These are phyloP conservation scores for Teratosphaeria destructans DNA, from an alignment of 2,329 filamentous ascomycete genomes.

Conservation along the genomic window DNA sequence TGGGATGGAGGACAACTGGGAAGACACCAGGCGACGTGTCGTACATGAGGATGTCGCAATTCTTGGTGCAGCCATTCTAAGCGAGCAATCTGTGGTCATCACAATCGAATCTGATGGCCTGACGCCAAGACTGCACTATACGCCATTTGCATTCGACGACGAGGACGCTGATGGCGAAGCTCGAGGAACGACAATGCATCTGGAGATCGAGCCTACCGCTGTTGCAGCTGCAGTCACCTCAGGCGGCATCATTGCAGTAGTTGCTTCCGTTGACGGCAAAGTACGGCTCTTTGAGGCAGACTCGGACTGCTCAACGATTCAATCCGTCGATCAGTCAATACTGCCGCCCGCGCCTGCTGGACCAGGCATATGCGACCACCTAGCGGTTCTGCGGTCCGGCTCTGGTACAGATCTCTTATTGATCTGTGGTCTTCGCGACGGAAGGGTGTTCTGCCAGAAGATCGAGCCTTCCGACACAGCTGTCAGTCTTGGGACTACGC, in stretches of 20 bases:
- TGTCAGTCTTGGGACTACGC: constrained; percentile 2
- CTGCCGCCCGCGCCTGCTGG: constrained; percentile 1
- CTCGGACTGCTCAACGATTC: not conserved
- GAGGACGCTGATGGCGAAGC: not conserved
- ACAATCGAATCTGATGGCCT: not conserved
- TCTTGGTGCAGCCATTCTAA: constrained; percentile 15
- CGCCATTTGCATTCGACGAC: not conserved
- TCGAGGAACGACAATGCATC: not conserved
- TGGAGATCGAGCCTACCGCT: not conserved
- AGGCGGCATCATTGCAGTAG: not conserved
- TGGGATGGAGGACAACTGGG: constrained; percentile 16
- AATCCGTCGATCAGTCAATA: not conserved
- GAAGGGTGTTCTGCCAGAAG: constrained; percentile 12
- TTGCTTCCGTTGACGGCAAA: not conserved
- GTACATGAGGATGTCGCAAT: constrained; percentile 9
- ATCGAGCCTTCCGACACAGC: constrained; percentile 4
- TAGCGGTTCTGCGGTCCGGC: constrained; percentile 10
- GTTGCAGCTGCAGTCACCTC: not conserved
- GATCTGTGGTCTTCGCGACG: constrained; percentile 22
- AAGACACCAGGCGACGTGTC: constrained; percentile 12
- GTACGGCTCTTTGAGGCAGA: not conserved
- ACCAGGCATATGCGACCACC: constrained; percentile 14
- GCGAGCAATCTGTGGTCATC: not conserved
- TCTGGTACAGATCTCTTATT: constrained; percentile 5
- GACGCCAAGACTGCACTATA: not conserved